Evolutionary conservation across 352 stramenopile genomes (phyloP).

Genomic region (Phytophthora uliginosa): DNA sequence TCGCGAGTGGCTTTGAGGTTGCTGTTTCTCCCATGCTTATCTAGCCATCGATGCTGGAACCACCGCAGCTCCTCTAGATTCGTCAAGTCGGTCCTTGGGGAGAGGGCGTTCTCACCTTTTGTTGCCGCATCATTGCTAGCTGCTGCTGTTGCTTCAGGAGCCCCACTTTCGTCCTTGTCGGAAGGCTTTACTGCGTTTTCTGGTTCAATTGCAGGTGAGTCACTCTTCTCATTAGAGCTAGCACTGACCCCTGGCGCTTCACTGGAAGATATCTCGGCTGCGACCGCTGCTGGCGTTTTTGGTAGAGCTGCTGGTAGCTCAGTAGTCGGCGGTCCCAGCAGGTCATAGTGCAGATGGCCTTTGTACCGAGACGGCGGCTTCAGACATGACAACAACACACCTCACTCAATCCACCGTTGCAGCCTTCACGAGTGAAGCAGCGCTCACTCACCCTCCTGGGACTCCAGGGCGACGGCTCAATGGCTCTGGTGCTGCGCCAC

Average conservation of each 20-base stretch:
- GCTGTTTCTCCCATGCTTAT: conserved; percentile 79
- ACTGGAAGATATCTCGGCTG: neutral
- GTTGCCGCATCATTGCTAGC: neutral
- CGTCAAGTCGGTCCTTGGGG: conserved; percentile 20
- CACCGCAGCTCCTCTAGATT: conserved; percentile 80
- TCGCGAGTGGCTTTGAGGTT: conserved; percentile 74
- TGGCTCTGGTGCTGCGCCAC: conserved; percentile 59
- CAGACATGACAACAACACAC: neutral
- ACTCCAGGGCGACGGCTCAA: conserved; percentile 24
- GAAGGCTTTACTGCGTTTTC: neutral
- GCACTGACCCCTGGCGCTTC: conserved; percentile 2
- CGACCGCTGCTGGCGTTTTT: neutral
- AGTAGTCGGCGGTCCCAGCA: conserved; percentile 17
- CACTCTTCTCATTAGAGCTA: neutral
- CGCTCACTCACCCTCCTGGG: conserved; percentile 44
- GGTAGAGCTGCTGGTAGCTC: neutral
- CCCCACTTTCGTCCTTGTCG: neutral
- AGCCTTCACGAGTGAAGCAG: neutral
- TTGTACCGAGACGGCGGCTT: conserved; percentile 61
- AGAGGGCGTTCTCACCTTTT: neutral
- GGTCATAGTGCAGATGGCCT: conserved; percentile 42
- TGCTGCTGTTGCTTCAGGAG: neutral
- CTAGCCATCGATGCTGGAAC: conserved; percentile 83
- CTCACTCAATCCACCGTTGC: neutral
- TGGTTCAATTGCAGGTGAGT: neutral